Evolutionary conservation across 2,329 filamentous ascomycete genomes (phyloP).

Genomic region (Cercospora sp.): DNA sequence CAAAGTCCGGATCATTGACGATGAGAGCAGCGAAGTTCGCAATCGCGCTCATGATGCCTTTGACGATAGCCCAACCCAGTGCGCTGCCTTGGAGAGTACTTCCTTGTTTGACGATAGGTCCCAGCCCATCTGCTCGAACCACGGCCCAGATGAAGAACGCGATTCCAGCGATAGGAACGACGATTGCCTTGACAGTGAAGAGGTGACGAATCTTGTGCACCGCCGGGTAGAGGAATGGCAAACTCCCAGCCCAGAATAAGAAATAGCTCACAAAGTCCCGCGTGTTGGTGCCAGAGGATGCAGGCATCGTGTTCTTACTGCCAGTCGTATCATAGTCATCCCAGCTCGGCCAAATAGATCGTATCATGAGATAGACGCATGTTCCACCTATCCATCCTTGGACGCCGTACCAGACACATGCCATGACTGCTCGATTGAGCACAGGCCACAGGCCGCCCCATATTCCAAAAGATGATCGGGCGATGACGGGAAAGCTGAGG

Average conservation of each 20-base stretch:
- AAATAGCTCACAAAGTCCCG: conserved; percentile 79
- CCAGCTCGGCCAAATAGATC: conserved; percentile 68
- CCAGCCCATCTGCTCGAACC: conserved; percentile 76
- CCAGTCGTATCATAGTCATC: conserved; percentile 41
- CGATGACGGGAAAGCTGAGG: conserved; percentile 19
- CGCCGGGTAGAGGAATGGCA: conserved; percentile 86
- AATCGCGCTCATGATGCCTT: conserved; percentile 76
- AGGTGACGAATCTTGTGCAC: conserved; percentile 86
- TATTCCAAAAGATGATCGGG: conserved; percentile 15
- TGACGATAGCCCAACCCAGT: conserved; percentile 79
- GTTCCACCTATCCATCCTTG: conserved; percentile 16
- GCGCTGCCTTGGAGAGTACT: conserved; percentile 63
- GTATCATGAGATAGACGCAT: conserved; percentile 12
- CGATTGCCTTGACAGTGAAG: conserved; percentile 87
- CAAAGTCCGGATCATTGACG: conserved; percentile 52
- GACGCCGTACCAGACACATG: conserved; percentile 14
- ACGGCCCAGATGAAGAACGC: conserved; percentile 87
- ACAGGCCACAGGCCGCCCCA: conserved; percentile 16
- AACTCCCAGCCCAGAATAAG: conserved; percentile 77
- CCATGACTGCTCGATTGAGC: conserved; percentile 15
- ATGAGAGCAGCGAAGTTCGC: conserved; percentile 45
- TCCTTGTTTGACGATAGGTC: conserved; percentile 74
- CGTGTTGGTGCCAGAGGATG: conserved; percentile 68
- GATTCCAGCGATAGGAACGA: conserved; percentile 80
- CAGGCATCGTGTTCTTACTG: conserved; percentile 67